These are phyloP conservation scores for Kwoniella sp. DNA, from an alignment of 768 basidiomycete species.

Conservation along the genomic window DNA sequence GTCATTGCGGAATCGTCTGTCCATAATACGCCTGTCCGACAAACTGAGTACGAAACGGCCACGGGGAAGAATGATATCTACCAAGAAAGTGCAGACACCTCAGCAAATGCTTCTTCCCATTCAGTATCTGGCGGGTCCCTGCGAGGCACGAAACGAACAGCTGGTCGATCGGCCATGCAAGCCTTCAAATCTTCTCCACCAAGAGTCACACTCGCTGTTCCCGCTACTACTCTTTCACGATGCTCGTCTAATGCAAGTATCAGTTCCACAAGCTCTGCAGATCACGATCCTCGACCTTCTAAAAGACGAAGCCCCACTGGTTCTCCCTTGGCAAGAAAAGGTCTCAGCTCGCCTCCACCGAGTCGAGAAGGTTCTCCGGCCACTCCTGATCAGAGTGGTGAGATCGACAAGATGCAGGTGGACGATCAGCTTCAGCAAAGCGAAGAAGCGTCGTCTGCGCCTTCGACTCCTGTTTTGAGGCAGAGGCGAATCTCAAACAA, in stretches of 20 bases:
- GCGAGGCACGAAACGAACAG: constrained; percentile 42
- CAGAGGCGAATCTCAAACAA: constrained; percentile 4
- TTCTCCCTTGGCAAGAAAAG: constrained; percentile 15
- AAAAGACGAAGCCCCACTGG: constrained; percentile 26
- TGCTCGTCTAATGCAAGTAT: constrained; percentile 28
- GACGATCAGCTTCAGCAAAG: constrained; percentile 1
- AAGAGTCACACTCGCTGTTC: constrained; percentile 11
- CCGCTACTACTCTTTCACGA: constrained; percentile 14
- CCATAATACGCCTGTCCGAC: not conserved
- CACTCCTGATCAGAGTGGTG: not conserved
- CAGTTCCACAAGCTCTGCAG: constrained; percentile 19
- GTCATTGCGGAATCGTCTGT: not conserved
- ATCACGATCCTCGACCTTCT: constrained; percentile 33
- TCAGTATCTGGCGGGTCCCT: constrained; percentile 7
- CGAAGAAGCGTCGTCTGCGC: not conserved
- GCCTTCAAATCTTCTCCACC: constrained; percentile 18
- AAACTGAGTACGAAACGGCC: not conserved
- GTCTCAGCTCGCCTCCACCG: constrained; percentile 42
- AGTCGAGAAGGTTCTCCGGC: constrained; percentile 31
- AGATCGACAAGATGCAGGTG: not conserved
- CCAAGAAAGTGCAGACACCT: not conserved
- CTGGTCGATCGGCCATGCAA: constrained; percentile 17
- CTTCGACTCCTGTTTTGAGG: constrained; percentile 3
- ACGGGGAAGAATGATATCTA: not conserved
- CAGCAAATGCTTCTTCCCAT: not conserved